phyloP scores from a whole-genome alignment of 2,329 filamentous ascomycete species.

The Phaeosphaeriaceae sp. region DNA sequence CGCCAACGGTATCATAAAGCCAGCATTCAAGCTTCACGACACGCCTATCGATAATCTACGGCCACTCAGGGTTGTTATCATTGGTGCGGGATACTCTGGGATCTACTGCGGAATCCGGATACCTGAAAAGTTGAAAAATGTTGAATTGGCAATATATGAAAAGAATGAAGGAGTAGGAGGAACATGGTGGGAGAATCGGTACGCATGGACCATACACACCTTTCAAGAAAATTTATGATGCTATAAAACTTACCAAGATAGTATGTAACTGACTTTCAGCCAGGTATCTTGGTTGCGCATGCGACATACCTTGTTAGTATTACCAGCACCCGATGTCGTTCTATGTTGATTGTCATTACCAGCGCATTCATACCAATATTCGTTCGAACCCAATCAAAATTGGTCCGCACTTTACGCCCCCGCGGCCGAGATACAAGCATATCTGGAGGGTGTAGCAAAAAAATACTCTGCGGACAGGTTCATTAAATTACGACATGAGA shows the following conservation, averaged over 20 bases:
- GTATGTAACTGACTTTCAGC: not conserved
- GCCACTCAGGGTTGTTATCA: conserved; percentile 52
- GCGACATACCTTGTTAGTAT: conserved; percentile 46
- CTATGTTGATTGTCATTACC: conserved; percentile 4
- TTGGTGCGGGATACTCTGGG: conserved; percentile 53
- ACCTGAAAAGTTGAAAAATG: conserved; percentile 49
- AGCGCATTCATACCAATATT: conserved; percentile 53
- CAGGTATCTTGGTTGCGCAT: conserved; percentile 53
- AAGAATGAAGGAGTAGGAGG: conserved; percentile 52
- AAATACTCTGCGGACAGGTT: conserved; percentile 49
- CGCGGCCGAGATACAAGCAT: conserved; percentile 46
- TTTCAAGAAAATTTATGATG: no score
- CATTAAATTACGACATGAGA: conserved; percentile 45
- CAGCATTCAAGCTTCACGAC: conserved; percentile 44
- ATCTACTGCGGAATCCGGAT: conserved; percentile 54
- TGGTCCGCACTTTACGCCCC: conserved; percentile 53
- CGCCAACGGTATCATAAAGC: conserved; percentile 12
- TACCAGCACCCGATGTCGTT: not conserved
- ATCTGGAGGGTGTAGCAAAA: conserved; percentile 42
- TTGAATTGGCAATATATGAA: conserved; percentile 51
- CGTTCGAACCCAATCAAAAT: conserved; percentile 51
- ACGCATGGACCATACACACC: not conserved
- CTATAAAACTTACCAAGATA: no score
- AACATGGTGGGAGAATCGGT: conserved; percentile 49
- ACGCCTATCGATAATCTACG: conserved; percentile 52